A percentile compares a stretch with the other conserved stretches of the same genome.
Conservation (phyloP, 2,329 filamentous ascomycete species). For the Endothia cerciana region DNA sequence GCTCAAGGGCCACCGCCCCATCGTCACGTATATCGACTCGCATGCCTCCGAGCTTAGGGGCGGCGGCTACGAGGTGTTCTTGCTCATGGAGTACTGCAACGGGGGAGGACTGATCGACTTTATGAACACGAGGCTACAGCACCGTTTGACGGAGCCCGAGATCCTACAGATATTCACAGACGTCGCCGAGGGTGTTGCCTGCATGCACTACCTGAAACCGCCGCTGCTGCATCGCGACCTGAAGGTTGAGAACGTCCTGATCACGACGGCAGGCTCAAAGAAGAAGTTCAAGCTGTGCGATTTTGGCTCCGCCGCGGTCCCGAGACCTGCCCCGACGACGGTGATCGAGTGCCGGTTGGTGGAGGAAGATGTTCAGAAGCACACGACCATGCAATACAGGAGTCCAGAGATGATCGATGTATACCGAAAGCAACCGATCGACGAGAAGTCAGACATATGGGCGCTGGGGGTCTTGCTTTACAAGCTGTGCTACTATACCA, state of each 20-base stretch:
- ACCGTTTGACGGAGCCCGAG: constrained; percentile 95
- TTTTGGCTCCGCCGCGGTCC: constrained; percentile 89
- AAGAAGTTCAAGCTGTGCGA: constrained; percentile 95
- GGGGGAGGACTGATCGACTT: constrained; percentile 97
- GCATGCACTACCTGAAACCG: constrained; percentile 98
- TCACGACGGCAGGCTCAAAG: constrained; percentile 68
- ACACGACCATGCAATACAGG: constrained; percentile 95
- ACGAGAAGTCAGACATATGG: constrained; percentile 99
- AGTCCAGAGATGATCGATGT: constrained; percentile 99
- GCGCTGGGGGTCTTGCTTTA: constrained; percentile 92
- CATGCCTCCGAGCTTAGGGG: constrained; percentile 92
- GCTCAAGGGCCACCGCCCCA: constrained; percentile 92
- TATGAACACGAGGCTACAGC: constrained; percentile 97
- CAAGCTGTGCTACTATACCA: constrained; percentile 99
- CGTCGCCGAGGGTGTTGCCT: constrained; percentile 92
- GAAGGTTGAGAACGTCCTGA: constrained; percentile 98
- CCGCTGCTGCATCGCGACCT: constrained; percentile 90
- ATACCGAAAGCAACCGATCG: constrained; percentile 92
- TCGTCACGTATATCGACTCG: constrained; percentile 98
- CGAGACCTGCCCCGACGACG: constrained; percentile 81
- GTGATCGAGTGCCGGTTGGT: constrained; percentile 88
- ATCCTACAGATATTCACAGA: constrained; percentile 97
- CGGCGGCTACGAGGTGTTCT: constrained; percentile 94
- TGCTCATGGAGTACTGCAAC: constrained; percentile 97
- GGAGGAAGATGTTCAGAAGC: constrained; percentile 95